A percentile compares a stretch with the other conserved stretches of the same genome.
These are phyloP conservation scores for Gonium pectorale DNA, from an alignment of 139 green algal species.

Conservation along the genomic window DNA sequence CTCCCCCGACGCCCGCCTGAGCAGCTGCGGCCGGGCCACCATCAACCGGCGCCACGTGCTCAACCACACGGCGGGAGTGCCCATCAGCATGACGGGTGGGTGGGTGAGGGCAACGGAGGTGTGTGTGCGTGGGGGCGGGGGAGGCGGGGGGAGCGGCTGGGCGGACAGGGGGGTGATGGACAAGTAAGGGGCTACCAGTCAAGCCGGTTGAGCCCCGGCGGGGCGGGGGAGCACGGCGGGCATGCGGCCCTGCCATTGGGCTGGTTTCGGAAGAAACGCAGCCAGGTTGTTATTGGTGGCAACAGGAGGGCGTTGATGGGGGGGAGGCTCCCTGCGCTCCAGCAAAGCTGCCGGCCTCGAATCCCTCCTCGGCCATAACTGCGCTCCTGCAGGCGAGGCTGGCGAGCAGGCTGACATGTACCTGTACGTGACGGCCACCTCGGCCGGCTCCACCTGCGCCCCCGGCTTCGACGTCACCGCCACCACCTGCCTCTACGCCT, in stretches of 20 bases:
- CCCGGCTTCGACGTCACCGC: not conserved
- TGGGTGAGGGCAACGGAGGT: not conserved
- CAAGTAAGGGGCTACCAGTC: not conserved
- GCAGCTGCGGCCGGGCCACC: not conserved
- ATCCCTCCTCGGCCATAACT: not conserved
- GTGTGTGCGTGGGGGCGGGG: not conserved
- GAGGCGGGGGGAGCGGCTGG: not conserved
- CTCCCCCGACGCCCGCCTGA: not conserved
- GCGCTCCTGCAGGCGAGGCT: not conserved
- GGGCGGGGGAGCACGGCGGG: not conserved
- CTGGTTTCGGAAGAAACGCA: too few relatives aligned
- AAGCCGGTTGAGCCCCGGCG: not conserved
- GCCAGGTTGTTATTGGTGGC: too few relatives aligned
- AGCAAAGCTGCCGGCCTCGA: not conserved
- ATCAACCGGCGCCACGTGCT: not conserved
- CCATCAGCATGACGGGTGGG: not conserved
- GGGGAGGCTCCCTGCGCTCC: not conserved
- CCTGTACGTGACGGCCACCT: slow-evolving; percentile 30
- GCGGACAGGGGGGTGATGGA: not conserved
- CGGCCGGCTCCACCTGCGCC: not conserved
- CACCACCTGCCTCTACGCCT: slow-evolving; percentile 29
- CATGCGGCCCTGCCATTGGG: too few relatives aligned
- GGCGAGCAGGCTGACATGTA: slow-evolving; percentile 19
- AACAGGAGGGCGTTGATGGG: too few relatives aligned
- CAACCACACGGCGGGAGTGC: not conserved